Evolutionary conservation across 2,329 filamentous ascomycete genomes (phyloP).

Genomic region (Colletotrichum costaricense): DNA sequence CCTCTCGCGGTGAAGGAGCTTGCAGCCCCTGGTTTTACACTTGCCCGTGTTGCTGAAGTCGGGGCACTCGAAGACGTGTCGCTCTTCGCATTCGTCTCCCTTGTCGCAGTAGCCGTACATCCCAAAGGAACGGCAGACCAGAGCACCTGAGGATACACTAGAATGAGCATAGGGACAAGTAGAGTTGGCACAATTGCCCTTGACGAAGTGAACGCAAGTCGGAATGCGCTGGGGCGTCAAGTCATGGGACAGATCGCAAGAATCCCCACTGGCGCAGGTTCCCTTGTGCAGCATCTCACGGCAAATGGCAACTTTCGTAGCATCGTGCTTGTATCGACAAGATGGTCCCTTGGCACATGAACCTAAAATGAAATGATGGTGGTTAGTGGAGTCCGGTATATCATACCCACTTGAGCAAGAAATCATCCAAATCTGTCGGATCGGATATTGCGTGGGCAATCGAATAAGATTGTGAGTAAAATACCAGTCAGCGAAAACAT

Average conservation of each 20-base stretch:
- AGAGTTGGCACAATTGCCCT: slow-evolving; percentile 88
- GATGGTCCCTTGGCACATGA: slow-evolving; percentile 83
- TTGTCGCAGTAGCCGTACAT: slow-evolving; percentile 89
- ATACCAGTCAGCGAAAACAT: slow-evolving; percentile 77
- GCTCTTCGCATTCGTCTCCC: slow-evolving; percentile 80
- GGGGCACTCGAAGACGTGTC: slow-evolving; percentile 93
- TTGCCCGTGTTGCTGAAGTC: slow-evolving; percentile 91
- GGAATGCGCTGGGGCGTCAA: slow-evolving; percentile 85
- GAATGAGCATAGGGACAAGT: slow-evolving; percentile 90
- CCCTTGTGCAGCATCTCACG: slow-evolving; percentile 86
- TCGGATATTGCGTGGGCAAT: slow-evolving; percentile 27
- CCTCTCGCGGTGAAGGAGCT: slow-evolving; percentile 87
- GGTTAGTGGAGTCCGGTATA: slow-evolving; percentile 60
- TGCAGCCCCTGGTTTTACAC: slow-evolving; percentile 85
- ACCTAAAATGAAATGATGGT: slow-evolving; percentile 65
- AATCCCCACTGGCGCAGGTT: slow-evolving; percentile 79
- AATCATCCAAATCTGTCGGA: background rate
- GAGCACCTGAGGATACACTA: slow-evolving; percentile 78
- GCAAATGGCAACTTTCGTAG: slow-evolving; percentile 89
- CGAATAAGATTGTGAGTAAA: slow-evolving; percentile 54
- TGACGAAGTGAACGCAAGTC: slow-evolving; percentile 88
- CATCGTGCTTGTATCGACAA: slow-evolving; percentile 87
- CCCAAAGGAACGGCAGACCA: slow-evolving; percentile 87
- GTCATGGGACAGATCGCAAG: slow-evolving; percentile 93
- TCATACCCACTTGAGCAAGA: slow-evolving; percentile 38